These are phyloP conservation scores for Candida corydali DNA, from an alignment of 805 yeast species.

Conservation along the genomic window DNA sequence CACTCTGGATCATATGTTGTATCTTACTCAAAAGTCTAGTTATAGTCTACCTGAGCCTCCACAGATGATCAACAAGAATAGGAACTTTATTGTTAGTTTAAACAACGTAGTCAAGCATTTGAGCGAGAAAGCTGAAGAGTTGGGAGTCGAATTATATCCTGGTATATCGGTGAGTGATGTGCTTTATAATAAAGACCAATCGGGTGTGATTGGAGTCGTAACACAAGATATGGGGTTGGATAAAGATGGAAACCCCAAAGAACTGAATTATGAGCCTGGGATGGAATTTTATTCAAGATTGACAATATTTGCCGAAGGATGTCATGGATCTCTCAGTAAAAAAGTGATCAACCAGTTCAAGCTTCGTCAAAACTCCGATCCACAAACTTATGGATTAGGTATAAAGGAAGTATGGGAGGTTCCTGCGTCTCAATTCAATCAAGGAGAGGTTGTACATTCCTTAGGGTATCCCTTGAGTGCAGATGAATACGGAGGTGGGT, in stretches of 20 bases:
- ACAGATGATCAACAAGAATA: conserved; percentile 75
- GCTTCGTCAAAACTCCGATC: conserved; percentile 58
- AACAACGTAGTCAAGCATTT: conserved; percentile 77
- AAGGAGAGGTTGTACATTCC: conserved; percentile 80
- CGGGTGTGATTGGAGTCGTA: conserved; percentile 79
- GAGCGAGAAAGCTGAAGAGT: conserved; percentile 83
- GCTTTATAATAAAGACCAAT: conserved; percentile 50
- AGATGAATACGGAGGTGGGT: conserved; percentile 87
- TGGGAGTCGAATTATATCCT: conserved; percentile 92
- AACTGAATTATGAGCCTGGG: conserved; percentile 87
- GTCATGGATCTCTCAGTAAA: conserved; percentile 91
- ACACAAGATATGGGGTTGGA: conserved; percentile 90
- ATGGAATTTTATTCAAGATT: conserved; percentile 93
- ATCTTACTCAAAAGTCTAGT: conserved; percentile 55
- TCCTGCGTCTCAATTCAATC: conserved; percentile 69
- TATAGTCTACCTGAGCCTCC: conserved; percentile 90
- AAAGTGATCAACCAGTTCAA: conserved; percentile 65
- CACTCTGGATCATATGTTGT: conserved; percentile 68
- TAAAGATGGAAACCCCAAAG: conserved; percentile 71
- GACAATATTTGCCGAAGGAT: conserved; percentile 95
- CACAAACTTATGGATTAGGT: conserved; percentile 94
- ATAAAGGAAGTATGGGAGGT: conserved; percentile 98
- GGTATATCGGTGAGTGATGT: conserved; percentile 83
- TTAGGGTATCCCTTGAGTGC: conserved; percentile 81
- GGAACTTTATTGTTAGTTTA: conserved; percentile 81